Conservation (phyloP, 1,139 yeast species). For the Ogataea hybrid region DNA sequence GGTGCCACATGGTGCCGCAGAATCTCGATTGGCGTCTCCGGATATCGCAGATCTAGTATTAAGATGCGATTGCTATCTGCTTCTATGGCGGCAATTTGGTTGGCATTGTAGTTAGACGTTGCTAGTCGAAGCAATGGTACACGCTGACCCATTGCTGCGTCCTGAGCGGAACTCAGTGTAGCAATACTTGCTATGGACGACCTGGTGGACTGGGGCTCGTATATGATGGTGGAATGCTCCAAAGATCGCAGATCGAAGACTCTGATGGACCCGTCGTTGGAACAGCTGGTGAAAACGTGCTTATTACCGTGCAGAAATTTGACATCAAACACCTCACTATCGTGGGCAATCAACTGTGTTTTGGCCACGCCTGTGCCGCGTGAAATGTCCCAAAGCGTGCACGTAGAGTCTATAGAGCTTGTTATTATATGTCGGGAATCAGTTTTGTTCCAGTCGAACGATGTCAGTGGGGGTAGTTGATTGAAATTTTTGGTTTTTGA, state of each 20-base stretch:
- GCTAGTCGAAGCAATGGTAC: conserved; percentile 72
- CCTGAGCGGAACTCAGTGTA: background rate
- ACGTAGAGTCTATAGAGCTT: conserved; percentile 91
- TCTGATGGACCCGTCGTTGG: conserved; percentile 93
- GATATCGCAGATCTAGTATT: conserved; percentile 82
- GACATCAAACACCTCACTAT: conserved; percentile 92
- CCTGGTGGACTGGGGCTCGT: conserved; percentile 52
- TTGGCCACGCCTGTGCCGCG: conserved; percentile 67
- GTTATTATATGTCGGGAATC: conserved; percentile 77
- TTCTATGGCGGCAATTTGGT: conserved; percentile 81
- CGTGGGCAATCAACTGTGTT: conserved; percentile 96
- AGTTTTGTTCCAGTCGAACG: conserved; percentile 86
- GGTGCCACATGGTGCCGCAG: conserved; percentile 68
- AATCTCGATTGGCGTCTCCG: conserved; percentile 73
- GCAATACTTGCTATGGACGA: conserved; percentile 11
- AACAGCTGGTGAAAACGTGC: conserved; percentile 86
- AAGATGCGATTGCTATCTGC: conserved; percentile 65
- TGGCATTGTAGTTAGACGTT: conserved; percentile 75
- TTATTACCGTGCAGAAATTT: conserved; percentile 74
- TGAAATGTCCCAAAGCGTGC: conserved; percentile 90
- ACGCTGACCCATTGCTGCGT: conserved; percentile 27
- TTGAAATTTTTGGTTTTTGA: conserved; percentile 41
- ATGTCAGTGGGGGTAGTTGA: conserved; percentile 78
- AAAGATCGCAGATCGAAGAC: conserved; percentile 85
- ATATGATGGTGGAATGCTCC: conserved; percentile 92